Evolutionary conservation across 2,329 filamentous ascomycete species (phyloP).

Genomic region (Trichophyton mentagrophytes): DNA sequence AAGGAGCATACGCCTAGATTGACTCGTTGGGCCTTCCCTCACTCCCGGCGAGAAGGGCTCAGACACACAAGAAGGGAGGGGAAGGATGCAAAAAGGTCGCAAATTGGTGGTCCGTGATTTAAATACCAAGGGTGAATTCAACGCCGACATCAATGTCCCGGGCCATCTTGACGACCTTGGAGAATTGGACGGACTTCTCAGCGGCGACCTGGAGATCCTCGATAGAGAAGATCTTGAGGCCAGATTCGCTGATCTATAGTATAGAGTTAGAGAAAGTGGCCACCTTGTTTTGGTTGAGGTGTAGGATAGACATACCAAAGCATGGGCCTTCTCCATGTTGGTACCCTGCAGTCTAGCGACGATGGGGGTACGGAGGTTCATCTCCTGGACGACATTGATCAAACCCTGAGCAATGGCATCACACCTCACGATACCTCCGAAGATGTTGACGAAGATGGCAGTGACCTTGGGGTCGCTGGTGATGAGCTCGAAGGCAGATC

Average conservation of each 20-base stretch:
- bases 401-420: slow-evolving; percentile 94
- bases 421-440: slow-evolving; percentile 95
- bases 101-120: slow-evolving; percentile 24
- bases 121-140: slow-evolving; percentile 90
- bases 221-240: slow-evolving; percentile 99
- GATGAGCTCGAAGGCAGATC: slow-evolving; percentile 96
- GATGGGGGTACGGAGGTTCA: slow-evolving; percentile 94
- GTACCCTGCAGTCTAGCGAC: slow-evolving; percentile 95
- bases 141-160: slow-evolving; percentile 96
- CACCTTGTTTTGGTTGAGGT: background rate
- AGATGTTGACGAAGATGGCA: slow-evolving; percentile 99
- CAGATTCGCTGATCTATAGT: slow-evolving; percentile 74
- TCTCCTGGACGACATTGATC: slow-evolving; percentile 84
- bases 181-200: slow-evolving; percentile 97
- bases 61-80: background rate
- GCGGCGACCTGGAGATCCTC: slow-evolving; percentile 94
- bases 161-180: slow-evolving; percentile 97
- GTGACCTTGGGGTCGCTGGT: slow-evolving; percentile 97
- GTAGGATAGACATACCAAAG: slow-evolving; percentile 44
- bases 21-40: background rate
- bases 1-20: slow-evolving; percentile 1
- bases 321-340: slow-evolving; percentile 90
- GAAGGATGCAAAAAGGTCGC: background rate
- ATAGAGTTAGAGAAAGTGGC: slow-evolving; percentile 5
- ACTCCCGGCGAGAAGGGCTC: background rate